Evolutionary conservation across 176 grass and related monocot species (phyloP), one percentile per base, ranked within the genome.

Genomic region (Guadua angustifolia): DNA sequence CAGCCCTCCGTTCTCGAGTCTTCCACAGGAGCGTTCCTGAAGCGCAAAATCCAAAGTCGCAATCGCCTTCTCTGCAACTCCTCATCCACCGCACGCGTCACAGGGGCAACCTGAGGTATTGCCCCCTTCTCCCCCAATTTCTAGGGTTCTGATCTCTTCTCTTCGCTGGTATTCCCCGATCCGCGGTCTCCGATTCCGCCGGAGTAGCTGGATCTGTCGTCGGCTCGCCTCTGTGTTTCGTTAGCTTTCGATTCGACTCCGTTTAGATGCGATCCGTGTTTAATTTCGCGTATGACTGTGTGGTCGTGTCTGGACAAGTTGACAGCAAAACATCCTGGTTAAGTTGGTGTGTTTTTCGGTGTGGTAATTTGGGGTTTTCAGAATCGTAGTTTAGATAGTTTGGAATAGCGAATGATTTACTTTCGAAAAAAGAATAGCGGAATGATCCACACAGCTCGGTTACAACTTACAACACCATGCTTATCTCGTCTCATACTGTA

Each of bases 31-130:
- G 60, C 32, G n/a, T 77, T 77, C 63, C 39, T 57, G 10, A 38
- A 1, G 17, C 26, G 22, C 40, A 19, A 9, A 70, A 56, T 42
- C 79, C 79, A 51, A 82, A 75, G 4, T 7, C 61, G n/a, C 6
- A 47, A 78, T 61, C 60, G 11, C 79, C 75, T 77, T 60, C 6
- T 62, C 77, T 33, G 10, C 18, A 3, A 1, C 52, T 74, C 29
- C 14, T 21, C 49, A 63, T 42, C 68, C 73, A 11, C 5, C 18
- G 78, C 51, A 5, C n/a, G 18, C 11, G 57, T 55, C 46, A 0
- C 58, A 50, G 82, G 90, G 93, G 90, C 69, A 33, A 58, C 93
- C 93, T 88, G 93, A 95, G 93, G 93, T 95, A 24, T 29, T 29
- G 1, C 29, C 57, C 6, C 11, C 18, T 40, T 3, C 1, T 6